These are phyloP conservation scores for Eutrema salsugineum DNA, from an alignment of 441 rosid genomes.

Conservation along the genomic window DNA sequence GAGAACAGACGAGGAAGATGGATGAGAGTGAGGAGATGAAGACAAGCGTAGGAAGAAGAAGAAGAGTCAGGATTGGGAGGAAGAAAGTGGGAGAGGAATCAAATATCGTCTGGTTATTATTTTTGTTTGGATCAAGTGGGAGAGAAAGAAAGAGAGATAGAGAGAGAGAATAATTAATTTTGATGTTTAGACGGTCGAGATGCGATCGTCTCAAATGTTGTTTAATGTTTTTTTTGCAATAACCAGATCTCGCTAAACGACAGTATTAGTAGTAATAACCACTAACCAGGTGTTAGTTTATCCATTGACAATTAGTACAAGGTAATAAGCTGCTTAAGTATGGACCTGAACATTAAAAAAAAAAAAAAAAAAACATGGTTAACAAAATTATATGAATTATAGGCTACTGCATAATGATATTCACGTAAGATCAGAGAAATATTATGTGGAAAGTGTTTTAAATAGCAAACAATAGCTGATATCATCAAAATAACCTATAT, in stretches of 20 bases:
- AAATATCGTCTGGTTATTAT: background rate
- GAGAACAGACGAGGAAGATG: background rate
- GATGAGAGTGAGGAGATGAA: constrained; percentile 26
- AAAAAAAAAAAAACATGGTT: too few relatives aligned
- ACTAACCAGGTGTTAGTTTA: background rate
- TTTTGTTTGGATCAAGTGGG: constrained; percentile 10
- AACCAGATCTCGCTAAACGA: background rate
- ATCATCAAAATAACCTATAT: too few relatives aligned
- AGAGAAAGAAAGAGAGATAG: background rate
- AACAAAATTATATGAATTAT: too few relatives aligned
- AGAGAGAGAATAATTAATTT: background rate
- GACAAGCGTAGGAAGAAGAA: constrained; percentile 23
- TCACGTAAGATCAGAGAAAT: too few relatives aligned
- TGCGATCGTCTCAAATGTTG: background rate
- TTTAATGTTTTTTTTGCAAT: background rate
- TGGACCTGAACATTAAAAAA: too few relatives aligned
- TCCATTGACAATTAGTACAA: background rate
- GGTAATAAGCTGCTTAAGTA: background rate
- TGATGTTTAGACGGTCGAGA: constrained; percentile 19
- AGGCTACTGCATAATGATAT: too few relatives aligned
- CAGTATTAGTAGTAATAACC: background rate
- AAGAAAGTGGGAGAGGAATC: constrained; percentile 10
- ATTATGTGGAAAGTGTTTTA: too few relatives aligned
- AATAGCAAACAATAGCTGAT: too few relatives aligned
- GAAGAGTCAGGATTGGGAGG: constrained; percentile 7